These are phyloP conservation scores for Thamnidium elegans DNA, from an alignment of 192 early-diverging fungal species.

Conservation along the genomic window DNA sequence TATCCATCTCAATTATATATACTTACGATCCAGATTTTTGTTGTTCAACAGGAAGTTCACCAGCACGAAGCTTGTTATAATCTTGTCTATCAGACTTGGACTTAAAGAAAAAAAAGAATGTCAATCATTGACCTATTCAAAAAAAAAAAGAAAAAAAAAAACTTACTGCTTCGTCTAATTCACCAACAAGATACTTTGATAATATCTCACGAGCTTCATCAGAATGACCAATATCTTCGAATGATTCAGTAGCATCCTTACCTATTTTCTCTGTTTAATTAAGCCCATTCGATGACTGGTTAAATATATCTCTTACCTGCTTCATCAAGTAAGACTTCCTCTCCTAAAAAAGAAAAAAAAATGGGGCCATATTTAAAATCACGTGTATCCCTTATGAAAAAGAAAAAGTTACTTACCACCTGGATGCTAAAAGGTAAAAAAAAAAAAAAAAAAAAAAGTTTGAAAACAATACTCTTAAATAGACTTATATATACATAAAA, in stretches of 20 bases:
- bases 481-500: not conserved
- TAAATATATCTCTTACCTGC: conserved; percentile 55
- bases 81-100: not conserved
- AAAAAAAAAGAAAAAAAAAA: not conserved
- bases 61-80: conserved; percentile 22
- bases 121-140: not conserved
- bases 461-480: not conserved
- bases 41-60: conserved; percentile 26
- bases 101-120: not conserved
- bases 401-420: conserved; percentile 42
- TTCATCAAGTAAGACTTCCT: conserved; percentile 90
- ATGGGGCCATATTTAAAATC: not conserved
- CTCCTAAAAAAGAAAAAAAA: conserved; percentile 49
- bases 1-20: not conserved
- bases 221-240: conserved; percentile 95
- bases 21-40: conserved; percentile 31
- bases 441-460: not conserved
- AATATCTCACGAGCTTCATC: conserved; percentile 87
- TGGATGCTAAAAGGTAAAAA: conserved; percentile 66
- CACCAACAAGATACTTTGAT: conserved; percentile 35
- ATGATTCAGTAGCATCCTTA: conserved; percentile 84
- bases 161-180: conserved; percentile 35
- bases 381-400: not conserved
- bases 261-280: conserved; percentile 36
- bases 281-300: not conserved